Conservation (phyloP, 805 yeast species). For the Peterozyma xylosa region DNA sequence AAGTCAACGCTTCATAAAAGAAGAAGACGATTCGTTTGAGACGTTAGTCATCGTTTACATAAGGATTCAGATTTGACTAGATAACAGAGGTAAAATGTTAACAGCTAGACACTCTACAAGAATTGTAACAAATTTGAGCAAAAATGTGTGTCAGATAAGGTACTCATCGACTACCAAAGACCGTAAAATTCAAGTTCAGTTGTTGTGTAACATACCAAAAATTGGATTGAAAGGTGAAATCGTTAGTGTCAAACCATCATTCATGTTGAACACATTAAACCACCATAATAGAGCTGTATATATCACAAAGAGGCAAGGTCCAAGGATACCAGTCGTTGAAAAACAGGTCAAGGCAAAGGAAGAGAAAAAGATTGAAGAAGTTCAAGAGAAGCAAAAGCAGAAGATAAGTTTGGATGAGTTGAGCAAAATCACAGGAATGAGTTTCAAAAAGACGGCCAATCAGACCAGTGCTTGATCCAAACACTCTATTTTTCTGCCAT, state of each 20-base stretch:
- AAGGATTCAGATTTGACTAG: no score
- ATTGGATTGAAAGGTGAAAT: slow-evolving; percentile 70
- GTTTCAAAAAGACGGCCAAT: slow-evolving; percentile 2
- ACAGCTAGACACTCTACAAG: no score
- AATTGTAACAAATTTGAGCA: no score
- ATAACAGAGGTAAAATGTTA: no score
- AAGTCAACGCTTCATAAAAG: no score
- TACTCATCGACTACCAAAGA: slow-evolving; percentile 43
- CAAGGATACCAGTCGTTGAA: slow-evolving; percentile 24
- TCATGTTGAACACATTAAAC: slow-evolving; percentile 76
- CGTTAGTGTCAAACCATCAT: slow-evolving; percentile 65
- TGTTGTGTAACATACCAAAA: slow-evolving; percentile 58
- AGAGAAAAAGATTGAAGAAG: background rate
- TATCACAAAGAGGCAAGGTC: slow-evolving; percentile 30
- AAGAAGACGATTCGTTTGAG: no score
- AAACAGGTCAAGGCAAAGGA: slow-evolving; percentile 5
- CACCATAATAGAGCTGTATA: slow-evolving; percentile 70
- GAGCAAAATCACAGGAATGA: slow-evolving; percentile 16
- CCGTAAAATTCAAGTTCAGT: slow-evolving; percentile 61
- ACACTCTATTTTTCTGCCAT: no score
- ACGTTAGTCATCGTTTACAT: no score
- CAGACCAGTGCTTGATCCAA: background rate
- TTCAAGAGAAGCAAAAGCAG: slow-evolving; percentile 17
- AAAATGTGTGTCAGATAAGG: slow-evolving; percentile 13
- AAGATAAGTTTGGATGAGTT: slow-evolving; percentile 27